Evolutionary conservation across 192 early-diverging fungal genomes (phyloP).

Genomic region (Coemansia erecta): DNA sequence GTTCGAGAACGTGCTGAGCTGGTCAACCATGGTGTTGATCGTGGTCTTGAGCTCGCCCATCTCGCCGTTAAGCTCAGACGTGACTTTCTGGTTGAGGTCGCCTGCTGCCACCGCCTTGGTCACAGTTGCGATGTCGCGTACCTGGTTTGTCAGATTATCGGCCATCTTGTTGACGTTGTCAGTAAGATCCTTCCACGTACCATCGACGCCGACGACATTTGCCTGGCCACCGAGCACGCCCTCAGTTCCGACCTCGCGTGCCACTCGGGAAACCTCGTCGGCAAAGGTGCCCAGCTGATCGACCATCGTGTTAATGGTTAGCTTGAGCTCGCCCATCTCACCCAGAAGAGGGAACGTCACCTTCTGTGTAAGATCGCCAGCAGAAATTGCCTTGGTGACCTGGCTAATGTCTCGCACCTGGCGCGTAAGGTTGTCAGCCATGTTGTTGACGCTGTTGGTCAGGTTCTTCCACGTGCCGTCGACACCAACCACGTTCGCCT

Average conservation of each 20-base stretch:
- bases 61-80: slow-evolving; percentile 40
- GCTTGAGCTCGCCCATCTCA: slow-evolving; percentile 55
- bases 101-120: slow-evolving; percentile 42
- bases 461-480: slow-evolving; percentile 57
- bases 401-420: slow-evolving; percentile 59
- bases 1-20: slow-evolving; percentile 43
- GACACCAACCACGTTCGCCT: slow-evolving; percentile 41
- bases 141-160: slow-evolving; percentile 56
- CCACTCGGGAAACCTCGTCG: slow-evolving; percentile 54
- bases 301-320: slow-evolving; percentile 55
- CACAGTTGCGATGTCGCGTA: slow-evolving; percentile 46
- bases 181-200: slow-evolving; percentile 56
- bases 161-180: slow-evolving; percentile 60
- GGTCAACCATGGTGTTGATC: slow-evolving; percentile 51
- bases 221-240: slow-evolving; percentile 60
- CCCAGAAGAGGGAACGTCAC: slow-evolving; percentile 48
- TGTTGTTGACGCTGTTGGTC: slow-evolving; percentile 58
- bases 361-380: slow-evolving; percentile 55
- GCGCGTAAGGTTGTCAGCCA: slow-evolving; percentile 57
- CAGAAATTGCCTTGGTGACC: slow-evolving; percentile 53
- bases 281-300: slow-evolving; percentile 55
- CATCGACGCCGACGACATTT: slow-evolving; percentile 48
- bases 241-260: slow-evolving; percentile 58
- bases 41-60: slow-evolving; percentile 52
- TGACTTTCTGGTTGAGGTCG: slow-evolving; percentile 45